Evolutionary conservation across 805 yeast genomes (phyloP), one percentile per base, ranked within the genome.

Genomic region (Metschnikowia peoriensis): DNA sequence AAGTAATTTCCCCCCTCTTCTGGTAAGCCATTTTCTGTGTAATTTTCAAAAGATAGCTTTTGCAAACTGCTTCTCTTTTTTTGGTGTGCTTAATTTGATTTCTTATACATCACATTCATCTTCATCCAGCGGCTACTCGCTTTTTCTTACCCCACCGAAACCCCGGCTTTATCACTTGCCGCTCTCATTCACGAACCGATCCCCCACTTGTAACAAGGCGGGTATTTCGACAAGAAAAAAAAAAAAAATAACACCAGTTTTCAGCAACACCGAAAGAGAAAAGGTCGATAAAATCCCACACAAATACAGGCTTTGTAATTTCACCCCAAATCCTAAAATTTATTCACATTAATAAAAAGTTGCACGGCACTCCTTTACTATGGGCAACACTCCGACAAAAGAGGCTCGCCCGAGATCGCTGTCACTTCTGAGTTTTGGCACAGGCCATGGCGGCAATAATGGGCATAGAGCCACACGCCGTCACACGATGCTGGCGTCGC

Each of bases 321-420:
- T 22, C 4, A 22, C 22, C 16, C 0, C 16, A n/a, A 38, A 32
- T 12, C 35, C 35, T 6, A 32, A 32, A 22, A 22, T 22, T 22
- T 22, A 22, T 22, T 22, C 4, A 3, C 22, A 22, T 4, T 4
- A 22, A 22, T 22, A 22, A 22, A 22, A 22, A 2, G 22, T 22
- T 32, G 35, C 35, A 32, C 14, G 6, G 35, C 35, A 32, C 35
- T 12, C 35, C 10, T 32, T 10, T 12, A 9, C 3, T 32, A 75
- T 75, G 79, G 79, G 79, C 41, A 74, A 74, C 64, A 76, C 74
- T 34, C 76, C 78, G 38, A 66, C 77, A 16, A 75, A 73, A 61
- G 79, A 75, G 57, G 54, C 67, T 34, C 63, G 76, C 49, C 61
- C 73, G n/a, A 55, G 64, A 38, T 57, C 70, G 12, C 55, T 56